Evolutionary conservation across 148 eudicot genomes (phyloP).

Genomic region (Chenopodium berlandieri): DNA sequence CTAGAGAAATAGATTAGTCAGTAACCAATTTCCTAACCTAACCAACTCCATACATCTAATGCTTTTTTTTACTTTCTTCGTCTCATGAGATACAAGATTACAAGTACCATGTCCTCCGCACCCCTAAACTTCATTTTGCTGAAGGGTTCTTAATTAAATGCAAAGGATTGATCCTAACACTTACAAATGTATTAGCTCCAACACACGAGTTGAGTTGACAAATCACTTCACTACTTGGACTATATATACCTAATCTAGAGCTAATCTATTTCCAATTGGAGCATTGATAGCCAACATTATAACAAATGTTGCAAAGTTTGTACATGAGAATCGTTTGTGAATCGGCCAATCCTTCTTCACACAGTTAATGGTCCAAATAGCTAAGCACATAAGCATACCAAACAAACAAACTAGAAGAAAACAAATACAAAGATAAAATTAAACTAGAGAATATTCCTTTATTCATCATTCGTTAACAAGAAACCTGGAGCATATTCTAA

Average conservation of each 20-base stretch:
- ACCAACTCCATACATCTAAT: neutral
- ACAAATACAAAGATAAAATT: neutral
- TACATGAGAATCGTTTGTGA: no score
- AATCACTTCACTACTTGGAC: no score
- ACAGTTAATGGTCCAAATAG: neutral
- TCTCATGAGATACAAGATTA: neutral
- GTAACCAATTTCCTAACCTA: neutral
- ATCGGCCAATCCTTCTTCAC: neutral
- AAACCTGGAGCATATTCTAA: slow-evolving; percentile 23
- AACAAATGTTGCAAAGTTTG: neutral
- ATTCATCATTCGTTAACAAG: neutral
- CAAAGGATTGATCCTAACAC: no score
- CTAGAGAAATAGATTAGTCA: neutral
- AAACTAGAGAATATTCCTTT: slow-evolving; percentile 18
- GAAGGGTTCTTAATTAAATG: neutral
- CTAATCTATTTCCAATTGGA: neutral
- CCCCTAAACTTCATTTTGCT: neutral
- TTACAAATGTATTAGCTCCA: no score
- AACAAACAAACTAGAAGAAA: neutral
- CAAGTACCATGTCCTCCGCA: neutral
- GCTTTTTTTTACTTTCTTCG: neutral
- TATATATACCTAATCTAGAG: neutral
- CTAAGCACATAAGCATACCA: neutral
- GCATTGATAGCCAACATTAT: neutral
- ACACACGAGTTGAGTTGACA: no score